phyloP scores from a whole-genome alignment of 345 rosid species.

The Gossypium turneri region DNA sequence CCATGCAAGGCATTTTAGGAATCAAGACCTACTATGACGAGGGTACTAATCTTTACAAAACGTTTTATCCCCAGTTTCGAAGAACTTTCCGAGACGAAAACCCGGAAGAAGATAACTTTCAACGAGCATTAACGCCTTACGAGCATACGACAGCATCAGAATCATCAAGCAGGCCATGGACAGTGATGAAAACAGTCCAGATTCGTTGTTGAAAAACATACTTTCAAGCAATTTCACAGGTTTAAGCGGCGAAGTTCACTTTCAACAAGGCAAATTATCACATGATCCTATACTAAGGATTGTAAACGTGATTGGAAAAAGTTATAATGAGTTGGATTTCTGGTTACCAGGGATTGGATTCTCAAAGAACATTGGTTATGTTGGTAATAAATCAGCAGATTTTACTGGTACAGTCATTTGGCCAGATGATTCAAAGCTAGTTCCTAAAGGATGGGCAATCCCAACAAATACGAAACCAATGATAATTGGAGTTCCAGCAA shows the following conservation, averaged over 20 bases:
- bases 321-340: constrained; percentile 35
- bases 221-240: constrained; percentile 31
- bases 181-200: background rate
- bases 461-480: constrained; percentile 26
- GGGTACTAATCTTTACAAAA: constrained; percentile 8
- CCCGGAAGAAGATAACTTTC: constrained; percentile 24
- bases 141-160: constrained; percentile 42
- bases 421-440: constrained; percentile 29
- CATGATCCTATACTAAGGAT: constrained; percentile 20
- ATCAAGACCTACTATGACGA: constrained; percentile 29
- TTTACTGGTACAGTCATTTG: constrained; percentile 27
- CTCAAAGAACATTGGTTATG: constrained; percentile 10
- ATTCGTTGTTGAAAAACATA: constrained; percentile 9
- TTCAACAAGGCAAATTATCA: constrained; percentile 20
- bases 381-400: background rate
- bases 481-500: constrained; percentile 42
- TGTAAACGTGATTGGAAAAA: constrained; percentile 38
- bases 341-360: constrained; percentile 39
- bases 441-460: constrained; percentile 41
- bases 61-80: constrained; percentile 23
- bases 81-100: constrained; percentile 17
- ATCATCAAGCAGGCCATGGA: constrained; percentile 17
- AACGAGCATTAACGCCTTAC: constrained; percentile 31
- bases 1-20: constrained; percentile 48
- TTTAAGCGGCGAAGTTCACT: constrained; percentile 39